Evolutionary conservation across 208 protist species (phyloP).

Genomic region (Leishmania tropica): DNA sequence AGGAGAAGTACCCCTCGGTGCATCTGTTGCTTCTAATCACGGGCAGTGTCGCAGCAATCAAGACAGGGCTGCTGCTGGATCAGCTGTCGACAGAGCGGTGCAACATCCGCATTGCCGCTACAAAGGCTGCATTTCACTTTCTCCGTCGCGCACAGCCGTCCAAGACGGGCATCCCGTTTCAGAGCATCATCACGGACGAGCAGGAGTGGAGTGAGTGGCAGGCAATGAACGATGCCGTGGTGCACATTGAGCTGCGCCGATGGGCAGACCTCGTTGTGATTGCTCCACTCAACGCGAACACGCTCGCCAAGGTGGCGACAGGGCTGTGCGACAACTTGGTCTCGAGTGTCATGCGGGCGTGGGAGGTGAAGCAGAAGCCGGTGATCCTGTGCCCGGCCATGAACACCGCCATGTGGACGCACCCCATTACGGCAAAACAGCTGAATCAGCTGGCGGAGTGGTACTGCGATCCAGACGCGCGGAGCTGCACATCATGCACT

Average conservation of each 20-base stretch:
- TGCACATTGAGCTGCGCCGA: conserved; percentile 93
- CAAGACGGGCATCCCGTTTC: conserved; percentile 58
- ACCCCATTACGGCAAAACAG: conserved; percentile 92
- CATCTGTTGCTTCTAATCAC: conserved; percentile 86
- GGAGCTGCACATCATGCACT: background rate
- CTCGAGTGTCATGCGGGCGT: conserved; percentile 95
- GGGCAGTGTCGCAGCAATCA: conserved; percentile 90
- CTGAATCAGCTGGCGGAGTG: conserved; percentile 57
- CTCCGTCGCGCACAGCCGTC: conserved; percentile 67
- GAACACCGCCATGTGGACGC: conserved; percentile 98
- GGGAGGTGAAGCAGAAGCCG: conserved; percentile 91
- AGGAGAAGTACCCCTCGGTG: conserved; percentile 49
- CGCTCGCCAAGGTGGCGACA: conserved; percentile 94
- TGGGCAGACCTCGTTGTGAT: conserved; percentile 97
- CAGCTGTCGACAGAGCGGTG: conserved; percentile 66
- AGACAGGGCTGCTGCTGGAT: conserved; percentile 82
- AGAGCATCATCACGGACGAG: conserved; percentile 85
- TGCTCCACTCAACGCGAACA: conserved; percentile 97
- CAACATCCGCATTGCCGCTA: conserved; percentile 85
- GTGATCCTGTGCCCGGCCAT: conserved; percentile 98
- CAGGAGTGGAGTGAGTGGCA: conserved; percentile 86
- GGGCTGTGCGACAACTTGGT: conserved; percentile 96
- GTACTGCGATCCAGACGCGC: conserved; percentile 36
- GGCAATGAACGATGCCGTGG: conserved; percentile 85
- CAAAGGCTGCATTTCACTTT: conserved; percentile 79